These are phyloP conservation scores for Phlyctochytrium planicorne DNA, from an alignment of 192 early-diverging fungal species.

Conservation along the genomic window DNA sequence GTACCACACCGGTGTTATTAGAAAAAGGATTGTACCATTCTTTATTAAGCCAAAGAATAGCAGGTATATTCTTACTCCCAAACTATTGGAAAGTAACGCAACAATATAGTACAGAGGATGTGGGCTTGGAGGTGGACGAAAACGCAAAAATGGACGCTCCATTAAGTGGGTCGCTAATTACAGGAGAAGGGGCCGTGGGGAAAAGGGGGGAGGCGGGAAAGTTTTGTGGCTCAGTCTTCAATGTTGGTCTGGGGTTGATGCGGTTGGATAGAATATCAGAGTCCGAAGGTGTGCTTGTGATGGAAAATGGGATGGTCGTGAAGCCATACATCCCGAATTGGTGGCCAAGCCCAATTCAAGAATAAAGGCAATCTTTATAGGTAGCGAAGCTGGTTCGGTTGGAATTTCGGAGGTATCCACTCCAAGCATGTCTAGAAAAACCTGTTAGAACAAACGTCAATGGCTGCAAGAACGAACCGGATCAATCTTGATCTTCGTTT, in stretches of 20 bases:
- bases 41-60: conserved; percentile 55
- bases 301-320: not conserved
- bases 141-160: conserved; percentile 21
- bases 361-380: not conserved
- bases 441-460: not conserved
- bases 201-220: conserved; percentile 54
- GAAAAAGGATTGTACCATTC: conserved; percentile 88
- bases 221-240: conserved; percentile 63
- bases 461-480: too few species aligned
- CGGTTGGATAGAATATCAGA: conserved; percentile 62
- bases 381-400: conserved; percentile 44
- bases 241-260: conserved; percentile 86
- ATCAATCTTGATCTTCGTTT: conserved; percentile 78
- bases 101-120: conserved; percentile 36
- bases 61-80: conserved; percentile 9
- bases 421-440: conserved; percentile 31
- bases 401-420: conserved; percentile 55
- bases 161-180: conserved; percentile 30
- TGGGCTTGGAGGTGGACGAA: conserved; percentile 35
- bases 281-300: not conserved
- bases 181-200: not conserved
- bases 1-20: conserved; percentile 88
- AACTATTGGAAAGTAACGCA: conserved; percentile 12
- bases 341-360: not conserved
- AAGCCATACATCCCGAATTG: not conserved